phyloP scores from a whole-genome alignment of 2,329 filamentous ascomycete genomes.

The Aspergillus japonicus region DNA sequence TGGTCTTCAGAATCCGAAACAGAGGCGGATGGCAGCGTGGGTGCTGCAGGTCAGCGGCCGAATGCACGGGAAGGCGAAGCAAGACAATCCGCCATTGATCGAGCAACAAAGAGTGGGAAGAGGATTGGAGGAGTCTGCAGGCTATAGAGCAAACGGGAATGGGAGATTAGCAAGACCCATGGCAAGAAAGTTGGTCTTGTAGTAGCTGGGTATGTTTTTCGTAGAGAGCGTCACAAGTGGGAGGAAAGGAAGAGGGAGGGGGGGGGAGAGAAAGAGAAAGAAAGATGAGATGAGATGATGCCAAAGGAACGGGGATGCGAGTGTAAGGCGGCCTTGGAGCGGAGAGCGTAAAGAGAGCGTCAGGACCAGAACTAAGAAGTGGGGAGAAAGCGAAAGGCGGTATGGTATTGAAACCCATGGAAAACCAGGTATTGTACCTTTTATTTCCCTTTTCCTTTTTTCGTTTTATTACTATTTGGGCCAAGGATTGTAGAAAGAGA shows the following conservation, averaged over 20 bases:
- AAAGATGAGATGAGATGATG: conserved; percentile 27
- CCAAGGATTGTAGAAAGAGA: not conserved
- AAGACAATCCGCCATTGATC: conserved; percentile 36
- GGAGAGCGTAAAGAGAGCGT: conserved; percentile 16
- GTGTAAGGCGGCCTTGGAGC: conserved; percentile 24
- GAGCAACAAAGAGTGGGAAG: conserved; percentile 19
- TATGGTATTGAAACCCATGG: not conserved
- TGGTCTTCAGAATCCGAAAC: conserved; percentile 17
- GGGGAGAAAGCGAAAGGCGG: conserved; percentile 10
- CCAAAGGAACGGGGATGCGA: conserved; percentile 23
- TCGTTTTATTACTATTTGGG: conserved; percentile 3
- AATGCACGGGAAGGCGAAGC: conserved; percentile 32
- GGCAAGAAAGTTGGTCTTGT: conserved; percentile 16
- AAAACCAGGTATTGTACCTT: conserved; percentile 15
- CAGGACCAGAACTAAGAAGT: conserved; percentile 14
- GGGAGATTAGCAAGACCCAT: conserved; percentile 21
- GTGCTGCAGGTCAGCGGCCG: conserved; percentile 41
- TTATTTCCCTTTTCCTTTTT: not conserved
- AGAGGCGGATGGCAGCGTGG: conserved; percentile 37
- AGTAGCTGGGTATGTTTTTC: conserved; percentile 6
- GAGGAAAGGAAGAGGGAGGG: conserved; percentile 20
- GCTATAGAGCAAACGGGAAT: conserved; percentile 17
- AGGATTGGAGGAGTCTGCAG: conserved; percentile 19
- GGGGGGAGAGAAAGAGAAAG: conserved; percentile 11
- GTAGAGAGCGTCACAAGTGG: conserved; percentile 16